phyloP scores from a whole-genome alignment of 2,329 filamentous ascomycete species.

The Lachnellula subtilissima region DNA sequence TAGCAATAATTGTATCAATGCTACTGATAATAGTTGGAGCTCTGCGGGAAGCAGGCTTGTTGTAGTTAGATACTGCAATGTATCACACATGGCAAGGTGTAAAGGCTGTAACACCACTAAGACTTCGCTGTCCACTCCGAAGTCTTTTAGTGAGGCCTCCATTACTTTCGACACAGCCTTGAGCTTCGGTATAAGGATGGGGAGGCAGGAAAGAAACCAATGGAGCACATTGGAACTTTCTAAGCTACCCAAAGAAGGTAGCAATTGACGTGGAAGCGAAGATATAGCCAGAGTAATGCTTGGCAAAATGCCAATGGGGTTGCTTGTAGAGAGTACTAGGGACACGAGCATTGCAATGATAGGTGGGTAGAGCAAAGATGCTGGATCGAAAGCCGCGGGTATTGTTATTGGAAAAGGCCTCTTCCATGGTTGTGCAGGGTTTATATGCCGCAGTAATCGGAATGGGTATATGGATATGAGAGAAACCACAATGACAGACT shows the following conservation, averaged over 20 bases:
- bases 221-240: constrained; percentile 64
- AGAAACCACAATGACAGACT: constrained; percentile 29
- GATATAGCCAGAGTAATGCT: constrained; percentile 80
- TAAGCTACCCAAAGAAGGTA: constrained; percentile 55
- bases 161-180: not conserved
- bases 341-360: constrained; percentile 72
- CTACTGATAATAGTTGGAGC: constrained; percentile 77
- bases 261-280: constrained; percentile 66
- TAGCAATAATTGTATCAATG: constrained; percentile 75
- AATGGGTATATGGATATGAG: constrained; percentile 55
- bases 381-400: constrained; percentile 80
- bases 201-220: constrained; percentile 72
- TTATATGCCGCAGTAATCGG: constrained; percentile 46
- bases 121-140: constrained; percentile 31
- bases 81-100: constrained; percentile 69
- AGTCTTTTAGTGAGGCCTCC: constrained; percentile 20
- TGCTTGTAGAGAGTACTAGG: constrained; percentile 62
- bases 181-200: constrained; percentile 40
- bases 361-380: constrained; percentile 82
- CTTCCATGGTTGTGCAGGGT: constrained; percentile 20
- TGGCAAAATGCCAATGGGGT: constrained; percentile 59
- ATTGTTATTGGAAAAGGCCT: constrained; percentile 41
- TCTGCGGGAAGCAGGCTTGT: constrained; percentile 85
- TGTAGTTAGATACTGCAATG: constrained; percentile 76
- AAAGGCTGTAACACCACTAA: constrained; percentile 68